Conservation (phyloP, 176 grass and related monocot species). For the Oryza brachyantha region DNA sequence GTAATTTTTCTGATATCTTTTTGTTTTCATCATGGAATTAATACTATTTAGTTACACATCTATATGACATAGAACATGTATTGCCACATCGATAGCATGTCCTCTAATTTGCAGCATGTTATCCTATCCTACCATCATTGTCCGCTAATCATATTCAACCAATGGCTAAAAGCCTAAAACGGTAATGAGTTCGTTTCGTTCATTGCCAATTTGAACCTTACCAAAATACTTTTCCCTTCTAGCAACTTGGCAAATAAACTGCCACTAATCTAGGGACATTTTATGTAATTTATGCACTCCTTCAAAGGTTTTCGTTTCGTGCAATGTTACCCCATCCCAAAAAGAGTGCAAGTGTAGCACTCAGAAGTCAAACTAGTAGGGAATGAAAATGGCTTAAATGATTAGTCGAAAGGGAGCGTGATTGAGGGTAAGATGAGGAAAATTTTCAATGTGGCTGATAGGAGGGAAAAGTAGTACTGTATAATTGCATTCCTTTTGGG, state of each 20-base stretch:
- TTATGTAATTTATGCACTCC: background rate
- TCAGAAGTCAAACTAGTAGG: no score
- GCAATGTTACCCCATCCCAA: no score
- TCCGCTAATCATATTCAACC: background rate
- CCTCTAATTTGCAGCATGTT: background rate
- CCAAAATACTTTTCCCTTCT: no score
- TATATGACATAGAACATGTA: background rate
- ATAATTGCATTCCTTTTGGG: no score
- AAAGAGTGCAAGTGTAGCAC: no score
- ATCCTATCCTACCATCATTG: background rate
- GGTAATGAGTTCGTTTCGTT: background rate
- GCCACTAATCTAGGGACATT: background rate
- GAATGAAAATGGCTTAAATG: no score
- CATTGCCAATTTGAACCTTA: no score
- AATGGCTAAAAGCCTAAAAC: background rate
- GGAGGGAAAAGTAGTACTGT: no score
- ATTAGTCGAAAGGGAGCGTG: no score
- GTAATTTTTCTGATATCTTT: background rate
- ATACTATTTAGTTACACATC: background rate
- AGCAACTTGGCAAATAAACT: no score
- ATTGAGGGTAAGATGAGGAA: no score
- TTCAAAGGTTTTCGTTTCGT: background rate
- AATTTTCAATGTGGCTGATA: no score
- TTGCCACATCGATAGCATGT: background rate
- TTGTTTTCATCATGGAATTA: background rate